These are phyloP conservation scores for Zizania latifolia DNA, from an alignment of 176 grass and related monocot species.

Conservation along the genomic window DNA sequence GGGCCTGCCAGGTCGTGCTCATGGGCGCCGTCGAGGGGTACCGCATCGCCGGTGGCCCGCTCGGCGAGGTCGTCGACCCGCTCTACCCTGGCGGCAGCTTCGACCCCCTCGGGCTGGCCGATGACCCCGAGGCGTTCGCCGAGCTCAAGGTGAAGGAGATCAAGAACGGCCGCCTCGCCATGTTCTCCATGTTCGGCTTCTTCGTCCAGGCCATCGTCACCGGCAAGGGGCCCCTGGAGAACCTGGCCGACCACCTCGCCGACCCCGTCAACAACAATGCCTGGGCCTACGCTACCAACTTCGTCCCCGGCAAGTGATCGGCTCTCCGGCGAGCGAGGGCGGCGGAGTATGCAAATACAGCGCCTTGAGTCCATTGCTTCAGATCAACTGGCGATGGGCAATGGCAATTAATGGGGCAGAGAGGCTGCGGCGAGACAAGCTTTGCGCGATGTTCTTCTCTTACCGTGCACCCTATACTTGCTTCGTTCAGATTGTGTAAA, in stretches of 20 bases:
- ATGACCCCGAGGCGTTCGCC: slow-evolving; percentile 27
- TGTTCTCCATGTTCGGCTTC: slow-evolving; percentile 49
- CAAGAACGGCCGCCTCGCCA: slow-evolving; percentile 39
- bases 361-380: neutral
- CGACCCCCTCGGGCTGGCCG: slow-evolving; percentile 21
- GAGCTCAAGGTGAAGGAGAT: slow-evolving; percentile 46
- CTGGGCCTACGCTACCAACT: slow-evolving; percentile 39
- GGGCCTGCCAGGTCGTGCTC: slow-evolving; percentile 41
- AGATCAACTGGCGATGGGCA: neutral
- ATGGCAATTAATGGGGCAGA: neutral
- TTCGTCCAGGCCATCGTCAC: slow-evolving; percentile 47
- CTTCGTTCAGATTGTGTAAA: slow-evolving; percentile 1
- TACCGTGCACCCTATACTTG: neutral
- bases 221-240: slow-evolving; percentile 30
- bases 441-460: neutral
- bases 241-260: slow-evolving; percentile 36
- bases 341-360: neutral
- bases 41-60: slow-evolving; percentile 3
- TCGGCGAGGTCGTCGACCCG: slow-evolving; percentile 23
- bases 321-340: neutral
- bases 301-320: slow-evolving; percentile 21
- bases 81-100: slow-evolving; percentile 33
- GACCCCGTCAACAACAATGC: slow-evolving; percentile 44
- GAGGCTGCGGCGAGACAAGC: neutral
- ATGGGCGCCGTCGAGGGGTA: slow-evolving; percentile 34